Evolutionary conservation across 108 stramenopile species (phyloP).

Genomic region (Cyclotella cryptica): DNA sequence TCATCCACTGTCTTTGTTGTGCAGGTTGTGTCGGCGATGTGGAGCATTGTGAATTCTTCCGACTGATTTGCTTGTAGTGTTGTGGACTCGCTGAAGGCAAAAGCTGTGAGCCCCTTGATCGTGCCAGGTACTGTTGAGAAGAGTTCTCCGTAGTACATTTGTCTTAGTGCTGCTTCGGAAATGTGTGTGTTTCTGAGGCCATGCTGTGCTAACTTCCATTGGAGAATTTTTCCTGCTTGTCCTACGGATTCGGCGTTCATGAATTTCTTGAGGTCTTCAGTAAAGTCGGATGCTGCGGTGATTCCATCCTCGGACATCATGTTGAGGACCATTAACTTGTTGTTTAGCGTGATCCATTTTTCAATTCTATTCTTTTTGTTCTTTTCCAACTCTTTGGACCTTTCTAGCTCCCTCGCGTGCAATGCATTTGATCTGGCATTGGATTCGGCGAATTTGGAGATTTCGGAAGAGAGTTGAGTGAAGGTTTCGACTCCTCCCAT

Average conservation of each 20-base stretch:
- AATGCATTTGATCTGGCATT: too few species aligned
- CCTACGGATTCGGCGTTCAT: conserved; percentile 1
- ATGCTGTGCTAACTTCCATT: neutral
- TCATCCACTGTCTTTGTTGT: neutral
- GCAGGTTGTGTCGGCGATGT: neutral
- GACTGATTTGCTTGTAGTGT: neutral
- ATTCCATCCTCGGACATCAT: too few species aligned
- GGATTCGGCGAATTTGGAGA: too few species aligned
- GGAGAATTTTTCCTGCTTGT: neutral
- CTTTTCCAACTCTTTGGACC: neutral
- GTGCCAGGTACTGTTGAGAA: too few species aligned
- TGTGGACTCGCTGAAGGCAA: neutral
- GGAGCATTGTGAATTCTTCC: conserved; percentile 2
- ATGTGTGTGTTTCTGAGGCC: neutral
- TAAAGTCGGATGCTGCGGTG: too few species aligned
- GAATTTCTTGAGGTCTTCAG: neutral
- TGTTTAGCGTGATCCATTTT: too few species aligned
- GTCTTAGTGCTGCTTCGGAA: neutral
- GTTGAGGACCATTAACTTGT: too few species aligned
- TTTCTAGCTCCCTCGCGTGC: neutral
- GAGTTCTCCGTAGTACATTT: neutral
- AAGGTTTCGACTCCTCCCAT: neutral
- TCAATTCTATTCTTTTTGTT: conserved; percentile 5
- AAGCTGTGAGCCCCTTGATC: neutral
- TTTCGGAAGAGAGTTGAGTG: too few species aligned